These are phyloP conservation scores for Parafenestella ontariensis DNA, from an alignment of 2,329 filamentous ascomycete species.

Conservation along the genomic window DNA sequence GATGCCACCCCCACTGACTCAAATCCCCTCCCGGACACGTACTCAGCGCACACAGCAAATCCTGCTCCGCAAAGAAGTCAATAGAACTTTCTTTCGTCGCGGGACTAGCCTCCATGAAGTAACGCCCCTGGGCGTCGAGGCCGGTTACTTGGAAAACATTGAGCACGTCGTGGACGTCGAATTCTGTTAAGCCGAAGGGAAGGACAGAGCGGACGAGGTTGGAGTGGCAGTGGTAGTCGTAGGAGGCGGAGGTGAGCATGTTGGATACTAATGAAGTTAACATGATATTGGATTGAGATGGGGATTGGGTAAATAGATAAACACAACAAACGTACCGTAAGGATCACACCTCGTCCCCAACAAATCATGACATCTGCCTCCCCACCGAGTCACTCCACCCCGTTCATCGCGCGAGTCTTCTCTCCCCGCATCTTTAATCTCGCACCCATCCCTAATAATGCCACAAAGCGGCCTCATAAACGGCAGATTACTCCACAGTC, in stretches of 20 bases:
- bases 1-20: constrained; percentile 80
- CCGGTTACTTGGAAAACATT: constrained; percentile 89
- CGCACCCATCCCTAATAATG: constrained; percentile 66
- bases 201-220: constrained; percentile 78
- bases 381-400: constrained; percentile 63
- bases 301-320: not conserved
- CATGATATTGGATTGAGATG: not conserved
- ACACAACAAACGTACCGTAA: constrained; percentile 58
- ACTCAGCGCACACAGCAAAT: constrained; percentile 69
- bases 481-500: constrained; percentile 79
- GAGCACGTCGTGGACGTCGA: constrained; percentile 82
- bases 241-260: constrained; percentile 72
- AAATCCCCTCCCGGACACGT: constrained; percentile 84
- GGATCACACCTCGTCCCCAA: constrained; percentile 85
- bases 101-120: constrained; percentile 62
- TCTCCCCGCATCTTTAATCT: constrained; percentile 51
- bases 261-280: constrained; percentile 64
- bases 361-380: constrained; percentile 75
- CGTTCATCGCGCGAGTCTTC: constrained; percentile 54
- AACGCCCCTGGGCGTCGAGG: constrained; percentile 61
- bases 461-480: constrained; percentile 78
- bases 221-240: constrained; percentile 84
- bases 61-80: constrained; percentile 82
- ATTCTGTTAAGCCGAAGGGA: constrained; percentile 72
- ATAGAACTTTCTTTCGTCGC: constrained; percentile 57